A percentile compares a stretch with the other conserved stretches of the same genome.
Evolutionary conservation across 495 filamentous ascomycete species (phyloP).

Genomic region (Cercophora samala): DNA sequence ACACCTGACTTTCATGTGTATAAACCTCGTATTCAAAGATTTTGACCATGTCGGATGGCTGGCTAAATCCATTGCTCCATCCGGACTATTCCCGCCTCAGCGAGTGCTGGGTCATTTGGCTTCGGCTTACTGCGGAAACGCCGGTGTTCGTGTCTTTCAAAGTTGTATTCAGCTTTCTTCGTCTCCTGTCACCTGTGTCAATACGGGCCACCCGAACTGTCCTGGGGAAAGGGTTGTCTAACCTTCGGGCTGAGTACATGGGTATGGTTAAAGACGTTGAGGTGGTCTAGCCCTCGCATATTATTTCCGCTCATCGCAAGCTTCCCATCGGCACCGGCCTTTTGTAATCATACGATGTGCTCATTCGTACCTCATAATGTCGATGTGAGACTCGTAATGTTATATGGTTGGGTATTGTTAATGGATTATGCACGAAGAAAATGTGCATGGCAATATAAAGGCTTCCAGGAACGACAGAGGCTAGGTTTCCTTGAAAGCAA

Average conservation of each 20-base stretch:
- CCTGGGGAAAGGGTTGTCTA: background rate
- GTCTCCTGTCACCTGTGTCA: background rate
- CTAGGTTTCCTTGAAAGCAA: too few species aligned
- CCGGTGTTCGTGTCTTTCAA: background rate
- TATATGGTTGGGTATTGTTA: too few species aligned
- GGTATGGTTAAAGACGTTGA: background rate
- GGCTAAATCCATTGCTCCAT: constrained; percentile 5
- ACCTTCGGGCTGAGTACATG: background rate
- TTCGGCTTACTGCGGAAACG: background rate
- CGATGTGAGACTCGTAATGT: too few species aligned
- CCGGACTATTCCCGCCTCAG: background rate
- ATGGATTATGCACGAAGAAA: too few species aligned
- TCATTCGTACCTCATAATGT: background rate
- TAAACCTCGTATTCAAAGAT: constrained; percentile 3
- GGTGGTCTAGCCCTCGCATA: background rate
- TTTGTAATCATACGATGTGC: background rate
- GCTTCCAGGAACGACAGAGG: too few species aligned
- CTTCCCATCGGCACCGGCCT: background rate
- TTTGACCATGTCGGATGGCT: constrained; percentile 1
- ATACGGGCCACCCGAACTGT: background rate
- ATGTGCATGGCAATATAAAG: too few species aligned
- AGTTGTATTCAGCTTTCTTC: background rate
- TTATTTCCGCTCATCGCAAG: background rate
- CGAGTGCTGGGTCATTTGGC: background rate
- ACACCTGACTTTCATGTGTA: background rate